Conservation (phyloP, 1,284 basidiomycete species). For the Cryptococcus deneoformans region DNA sequence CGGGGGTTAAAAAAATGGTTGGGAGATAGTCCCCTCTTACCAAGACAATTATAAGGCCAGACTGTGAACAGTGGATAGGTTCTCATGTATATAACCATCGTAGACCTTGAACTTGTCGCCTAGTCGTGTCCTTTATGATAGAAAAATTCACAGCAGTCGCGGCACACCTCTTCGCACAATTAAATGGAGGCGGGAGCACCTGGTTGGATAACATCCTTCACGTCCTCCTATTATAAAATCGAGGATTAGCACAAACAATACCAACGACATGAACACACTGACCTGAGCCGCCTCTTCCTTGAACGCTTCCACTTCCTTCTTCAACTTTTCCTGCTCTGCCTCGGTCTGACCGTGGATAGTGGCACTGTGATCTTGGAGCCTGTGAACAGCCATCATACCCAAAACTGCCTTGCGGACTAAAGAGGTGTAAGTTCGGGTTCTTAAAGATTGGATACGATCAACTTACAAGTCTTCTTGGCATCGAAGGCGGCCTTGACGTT, state of each 20-base stretch:
- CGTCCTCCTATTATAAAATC: constrained; percentile 5
- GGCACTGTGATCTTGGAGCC: constrained; percentile 61
- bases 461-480: constrained; percentile 77
- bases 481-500: constrained; percentile 85
- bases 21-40: too few relatives aligned
- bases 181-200: background rate
- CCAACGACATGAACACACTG: constrained; percentile 19
- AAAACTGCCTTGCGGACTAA: constrained; percentile 81
- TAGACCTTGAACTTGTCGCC: too few relatives aligned
- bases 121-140: too few relatives aligned
- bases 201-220: constrained; percentile 5
- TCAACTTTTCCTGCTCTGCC: constrained; percentile 56
- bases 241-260: background rate
- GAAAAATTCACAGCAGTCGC: too few relatives aligned
- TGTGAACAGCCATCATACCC: constrained; percentile 77
- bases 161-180: too few relatives aligned
- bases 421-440: background rate
- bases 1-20: too few relatives aligned
- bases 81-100: too few relatives aligned
- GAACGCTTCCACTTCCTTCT: constrained; percentile 63
- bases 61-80: too few relatives aligned
- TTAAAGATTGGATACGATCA: background rate
- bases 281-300: constrained; percentile 78
- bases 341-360: constrained; percentile 51
- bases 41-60: too few relatives aligned